phyloP scores from a whole-genome alignment of 2,329 filamentous ascomycete genomes.

The Pestalotiopsis sp. region DNA sequence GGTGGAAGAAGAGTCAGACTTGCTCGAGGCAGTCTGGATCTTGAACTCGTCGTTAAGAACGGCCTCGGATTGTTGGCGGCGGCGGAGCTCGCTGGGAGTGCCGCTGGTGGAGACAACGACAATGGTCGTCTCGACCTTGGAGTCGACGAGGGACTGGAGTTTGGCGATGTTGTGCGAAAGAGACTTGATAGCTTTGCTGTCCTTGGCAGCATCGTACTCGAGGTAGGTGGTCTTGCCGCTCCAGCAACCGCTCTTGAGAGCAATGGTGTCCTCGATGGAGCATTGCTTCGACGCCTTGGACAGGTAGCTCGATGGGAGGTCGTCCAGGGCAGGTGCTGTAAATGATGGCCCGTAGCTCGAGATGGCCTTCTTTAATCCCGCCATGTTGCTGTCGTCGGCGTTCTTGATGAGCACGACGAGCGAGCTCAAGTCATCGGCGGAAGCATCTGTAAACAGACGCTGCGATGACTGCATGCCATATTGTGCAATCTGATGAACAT shows the following conservation, averaged over 20 bases:
- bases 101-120: slow-evolving; percentile 53
- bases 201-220: slow-evolving; percentile 31
- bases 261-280: slow-evolving; percentile 25
- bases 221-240: slow-evolving; percentile 32
- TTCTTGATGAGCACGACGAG: slow-evolving; percentile 64
- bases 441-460: slow-evolving; percentile 48
- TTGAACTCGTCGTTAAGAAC: slow-evolving; percentile 40
- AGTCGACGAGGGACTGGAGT: slow-evolving; percentile 47
- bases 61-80: slow-evolving; percentile 47
- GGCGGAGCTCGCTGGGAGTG: slow-evolving; percentile 40
- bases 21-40: slow-evolving; percentile 18
- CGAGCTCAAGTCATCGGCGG: slow-evolving; percentile 47
- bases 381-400: slow-evolving; percentile 47
- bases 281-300: slow-evolving; percentile 39
- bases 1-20: slow-evolving; percentile 32
- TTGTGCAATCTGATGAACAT: slow-evolving; percentile 58
- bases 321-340: slow-evolving; percentile 46
- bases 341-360: slow-evolving; percentile 48
- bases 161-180: slow-evolving; percentile 47
- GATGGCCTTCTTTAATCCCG: slow-evolving; percentile 44
- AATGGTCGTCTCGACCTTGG: slow-evolving; percentile 58
- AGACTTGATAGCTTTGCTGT: slow-evolving; percentile 42
- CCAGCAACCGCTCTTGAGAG: slow-evolving; percentile 31
- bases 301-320: slow-evolving; percentile 47
- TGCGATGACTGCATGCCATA: slow-evolving; percentile 55